phyloP scores from a whole-genome alignment of 441 rosid species.

The Melastoma candidum region DNA sequence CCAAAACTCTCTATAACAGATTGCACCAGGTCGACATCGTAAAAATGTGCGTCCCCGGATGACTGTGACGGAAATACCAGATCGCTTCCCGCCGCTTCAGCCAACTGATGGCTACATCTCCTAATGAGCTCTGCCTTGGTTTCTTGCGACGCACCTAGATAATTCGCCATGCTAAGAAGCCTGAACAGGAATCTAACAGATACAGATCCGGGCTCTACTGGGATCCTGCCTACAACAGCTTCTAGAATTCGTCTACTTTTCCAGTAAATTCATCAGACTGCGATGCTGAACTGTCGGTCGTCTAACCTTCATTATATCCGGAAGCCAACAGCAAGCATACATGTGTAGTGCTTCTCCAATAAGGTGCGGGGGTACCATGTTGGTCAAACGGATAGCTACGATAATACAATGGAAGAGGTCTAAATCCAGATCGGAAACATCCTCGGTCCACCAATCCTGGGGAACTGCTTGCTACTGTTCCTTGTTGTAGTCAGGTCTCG shows the following conservation, averaged over 20 bases:
- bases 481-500: constrained; percentile 59
- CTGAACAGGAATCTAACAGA: constrained; percentile 73
- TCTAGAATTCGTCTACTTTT: constrained; percentile 57
- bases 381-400: constrained; percentile 55
- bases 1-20: constrained; percentile 58
- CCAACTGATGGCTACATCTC: constrained; percentile 64
- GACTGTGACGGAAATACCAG: constrained; percentile 54
- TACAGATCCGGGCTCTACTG: constrained; percentile 80
- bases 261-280: constrained; percentile 34
- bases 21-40: constrained; percentile 64
- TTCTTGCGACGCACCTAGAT: constrained; percentile 52
- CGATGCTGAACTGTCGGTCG: constrained; percentile 32
- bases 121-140: constrained; percentile 68
- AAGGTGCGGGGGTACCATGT: constrained; percentile 60
- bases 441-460: constrained; percentile 99
- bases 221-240: constrained; percentile 70
- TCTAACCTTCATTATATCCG: constrained; percentile 44
- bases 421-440: constrained; percentile 78
- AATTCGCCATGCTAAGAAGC: constrained; percentile 70
- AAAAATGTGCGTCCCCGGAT: constrained; percentile 31
- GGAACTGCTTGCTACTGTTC: constrained; percentile 64
- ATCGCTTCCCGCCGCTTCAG: constrained; percentile 60
- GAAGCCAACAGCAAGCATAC: constrained; percentile 92
- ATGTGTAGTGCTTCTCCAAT: constrained; percentile 94
- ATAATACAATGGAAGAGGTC: constrained; percentile 77